A percentile compares a stretch with the other conserved stretches of the same genome.
phyloP scores from a whole-genome alignment of 306 rosid species.

The Carpinus viminea region DNA sequence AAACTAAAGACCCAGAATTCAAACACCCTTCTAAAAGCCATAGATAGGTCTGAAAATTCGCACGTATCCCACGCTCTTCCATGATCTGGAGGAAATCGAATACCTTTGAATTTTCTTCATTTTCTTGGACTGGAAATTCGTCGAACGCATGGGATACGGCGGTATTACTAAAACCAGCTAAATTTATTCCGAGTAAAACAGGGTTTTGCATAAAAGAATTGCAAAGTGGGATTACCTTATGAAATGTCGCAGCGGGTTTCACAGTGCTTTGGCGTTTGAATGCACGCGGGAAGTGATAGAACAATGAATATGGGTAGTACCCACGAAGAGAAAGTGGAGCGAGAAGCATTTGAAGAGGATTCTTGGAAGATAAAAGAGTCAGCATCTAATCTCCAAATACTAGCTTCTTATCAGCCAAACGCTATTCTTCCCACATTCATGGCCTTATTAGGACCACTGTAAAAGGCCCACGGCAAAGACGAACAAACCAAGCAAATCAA shows the following conservation, averaged over 20 bases:
- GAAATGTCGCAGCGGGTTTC: constrained; percentile 17
- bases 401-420: background rate
- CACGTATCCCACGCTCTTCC: constrained; percentile 67
- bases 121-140: constrained; percentile 28
- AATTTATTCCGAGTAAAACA: constrained; percentile 21
- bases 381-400: constrained; percentile 15
- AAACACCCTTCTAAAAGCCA: constrained; percentile 70
- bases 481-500: too few species aligned
- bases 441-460: too few species aligned
- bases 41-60: constrained; percentile 70
- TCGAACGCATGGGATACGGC: constrained; percentile 37
- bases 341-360: constrained; percentile 25
- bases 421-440: background rate
- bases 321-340: constrained; percentile 22
- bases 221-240: constrained; percentile 32
- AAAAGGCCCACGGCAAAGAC: too few species aligned
- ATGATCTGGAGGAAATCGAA: constrained; percentile 54
- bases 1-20: constrained; percentile 45
- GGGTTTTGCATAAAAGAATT: background rate
- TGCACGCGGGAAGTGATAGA: constrained; percentile 25
- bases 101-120: constrained; percentile 37
- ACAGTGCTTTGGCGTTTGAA: constrained; percentile 16
- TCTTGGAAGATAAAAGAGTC: background rate
- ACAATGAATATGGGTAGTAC: constrained; percentile 28
- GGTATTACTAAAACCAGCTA: constrained; percentile 41